Conservation (phyloP, 495 filamentous ascomycete species). For the Usnea hakonensis region DNA sequence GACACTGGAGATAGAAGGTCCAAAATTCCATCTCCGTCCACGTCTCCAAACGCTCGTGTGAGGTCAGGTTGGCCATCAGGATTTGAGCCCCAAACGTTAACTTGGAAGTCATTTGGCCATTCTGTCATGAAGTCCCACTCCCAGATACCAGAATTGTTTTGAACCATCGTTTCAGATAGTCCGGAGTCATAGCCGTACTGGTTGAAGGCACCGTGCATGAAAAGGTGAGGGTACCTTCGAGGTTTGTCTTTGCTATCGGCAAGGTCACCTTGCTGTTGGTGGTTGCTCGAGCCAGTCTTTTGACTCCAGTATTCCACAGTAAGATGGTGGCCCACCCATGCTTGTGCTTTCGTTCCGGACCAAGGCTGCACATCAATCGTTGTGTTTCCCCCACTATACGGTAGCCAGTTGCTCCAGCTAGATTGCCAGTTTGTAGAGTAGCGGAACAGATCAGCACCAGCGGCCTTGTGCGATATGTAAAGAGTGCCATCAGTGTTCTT, state of each 20-base stretch:
- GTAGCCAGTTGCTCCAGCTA: slow-evolving; percentile 46
- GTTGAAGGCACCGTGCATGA: slow-evolving; percentile 53
- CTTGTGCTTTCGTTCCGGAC: slow-evolving; percentile 46
- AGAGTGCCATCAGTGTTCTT: slow-evolving; percentile 29
- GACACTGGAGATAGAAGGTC: slow-evolving; percentile 37
- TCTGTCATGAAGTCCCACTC: slow-evolving; percentile 45
- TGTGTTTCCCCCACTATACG: slow-evolving; percentile 39
- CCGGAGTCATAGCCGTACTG: slow-evolving; percentile 57
- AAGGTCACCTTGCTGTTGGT: slow-evolving; percentile 52
- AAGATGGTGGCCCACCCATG: slow-evolving; percentile 55
- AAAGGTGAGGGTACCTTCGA: slow-evolving; percentile 53
- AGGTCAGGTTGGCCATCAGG: slow-evolving; percentile 40
- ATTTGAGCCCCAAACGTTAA: slow-evolving; percentile 46
- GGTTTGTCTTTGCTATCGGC: slow-evolving; percentile 27
- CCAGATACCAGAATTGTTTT: slow-evolving; percentile 39
- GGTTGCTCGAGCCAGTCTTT: slow-evolving; percentile 49
- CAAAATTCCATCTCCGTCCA: slow-evolving; percentile 39
- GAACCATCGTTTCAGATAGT: slow-evolving; percentile 43
- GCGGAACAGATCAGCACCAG: slow-evolving; percentile 52
- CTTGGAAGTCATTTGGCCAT: slow-evolving; percentile 40
- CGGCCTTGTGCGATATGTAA: slow-evolving; percentile 46
- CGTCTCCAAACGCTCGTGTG: slow-evolving; percentile 42
- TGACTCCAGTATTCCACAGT: slow-evolving; percentile 56
- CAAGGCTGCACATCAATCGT: slow-evolving; percentile 36
- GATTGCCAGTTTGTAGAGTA: slow-evolving; percentile 50